A percentile compares a stretch with the other conserved stretches of the same genome.
phyloP scores from a whole-genome alignment of 2,329 filamentous ascomycete species.

The Paraphoma sp. region DNA sequence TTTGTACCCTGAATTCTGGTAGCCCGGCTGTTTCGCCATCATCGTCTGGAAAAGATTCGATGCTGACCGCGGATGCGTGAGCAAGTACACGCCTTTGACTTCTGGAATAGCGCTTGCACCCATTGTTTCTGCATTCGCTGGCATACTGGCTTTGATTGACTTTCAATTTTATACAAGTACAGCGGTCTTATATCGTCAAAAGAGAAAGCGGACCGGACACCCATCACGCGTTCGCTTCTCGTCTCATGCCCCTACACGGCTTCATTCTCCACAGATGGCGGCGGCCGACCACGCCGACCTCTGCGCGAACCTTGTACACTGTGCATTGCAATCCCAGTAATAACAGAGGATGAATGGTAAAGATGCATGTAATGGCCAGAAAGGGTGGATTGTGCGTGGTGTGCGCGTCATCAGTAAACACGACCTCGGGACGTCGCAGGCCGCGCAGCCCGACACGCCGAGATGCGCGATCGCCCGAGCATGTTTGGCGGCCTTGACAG shows the following conservation, averaged over 20 bases:
- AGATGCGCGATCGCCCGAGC: not conserved
- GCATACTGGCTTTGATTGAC: conserved; percentile 4
- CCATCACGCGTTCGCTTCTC: no score
- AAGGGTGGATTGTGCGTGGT: no score
- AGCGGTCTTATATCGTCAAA: not conserved
- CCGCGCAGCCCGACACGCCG: not conserved
- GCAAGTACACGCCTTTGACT: conserved; percentile 18
- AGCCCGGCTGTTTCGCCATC: conserved; percentile 24
- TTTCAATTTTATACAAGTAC: not conserved
- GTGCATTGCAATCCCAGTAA: not conserved
- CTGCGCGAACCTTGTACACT: not conserved
- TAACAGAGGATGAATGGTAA: not conserved
- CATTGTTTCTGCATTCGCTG: conserved; percentile 8
- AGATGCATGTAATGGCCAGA: no score
- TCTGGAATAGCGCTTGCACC: not conserved
- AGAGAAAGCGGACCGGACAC: not conserved
- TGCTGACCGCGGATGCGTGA: conserved; percentile 24
- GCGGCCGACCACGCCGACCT: not conserved
- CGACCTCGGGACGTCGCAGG: no score
- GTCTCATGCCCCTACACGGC: not conserved
- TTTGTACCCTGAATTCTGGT: conserved; percentile 20
- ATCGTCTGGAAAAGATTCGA: conserved; percentile 27
- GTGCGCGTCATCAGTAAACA: no score
- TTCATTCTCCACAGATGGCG: not conserved
- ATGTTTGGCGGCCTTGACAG: not conserved